Base-by-base conservation (phyloP, 345 rosid species). In the Gossypium sturtianum region DNA sequence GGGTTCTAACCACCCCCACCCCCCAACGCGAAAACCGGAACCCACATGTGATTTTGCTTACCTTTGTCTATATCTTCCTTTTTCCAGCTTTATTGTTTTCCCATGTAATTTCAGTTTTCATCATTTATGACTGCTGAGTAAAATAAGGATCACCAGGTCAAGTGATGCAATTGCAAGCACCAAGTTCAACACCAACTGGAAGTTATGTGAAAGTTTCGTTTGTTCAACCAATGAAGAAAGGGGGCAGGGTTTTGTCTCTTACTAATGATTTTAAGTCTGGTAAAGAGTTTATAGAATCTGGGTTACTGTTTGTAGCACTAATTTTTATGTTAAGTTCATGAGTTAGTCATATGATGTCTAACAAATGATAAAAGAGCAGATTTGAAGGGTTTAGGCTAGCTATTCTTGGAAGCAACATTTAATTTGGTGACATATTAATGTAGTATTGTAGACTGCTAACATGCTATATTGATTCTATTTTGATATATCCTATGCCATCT, bases 1-100 rank as follows among this genome's bases (percentile, higher is more conserved):
- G 83, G 77, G 75, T 76, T 84, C 83, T 70, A 84, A 83, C 86
- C 76, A 82, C 86, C 79, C 54, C 38, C 60, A 76, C 89, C 80
- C 86, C 79, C 54, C 38, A 67, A 76, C 89, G 82, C 20, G 70
- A 85, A 87, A 77, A 9, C 88, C 84, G 90, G 89, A 82, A 63
- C 72, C 76, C 72, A 74, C 90, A 85, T 81, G 85, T 82, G 87
- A 74, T 69, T 29, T 80, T 75, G 80, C 76, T 75, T 61, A 53
- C 20, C 20, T 34, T 49, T 70, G 61, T 75, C 79, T 27, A 17
- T 73, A 2, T 44, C 11, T 44, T 62, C 41, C 41, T 34, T 67
- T n/a, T 66, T 8, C 2, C 25, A 19, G 23, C 19, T 54, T 54
- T 19, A 8, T 54, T 23, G 9, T 10, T 4, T 60, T 60, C 29